Evolutionary conservation across 345 rosid species (phyloP).

Genomic region (Ailanthus altissimus): DNA sequence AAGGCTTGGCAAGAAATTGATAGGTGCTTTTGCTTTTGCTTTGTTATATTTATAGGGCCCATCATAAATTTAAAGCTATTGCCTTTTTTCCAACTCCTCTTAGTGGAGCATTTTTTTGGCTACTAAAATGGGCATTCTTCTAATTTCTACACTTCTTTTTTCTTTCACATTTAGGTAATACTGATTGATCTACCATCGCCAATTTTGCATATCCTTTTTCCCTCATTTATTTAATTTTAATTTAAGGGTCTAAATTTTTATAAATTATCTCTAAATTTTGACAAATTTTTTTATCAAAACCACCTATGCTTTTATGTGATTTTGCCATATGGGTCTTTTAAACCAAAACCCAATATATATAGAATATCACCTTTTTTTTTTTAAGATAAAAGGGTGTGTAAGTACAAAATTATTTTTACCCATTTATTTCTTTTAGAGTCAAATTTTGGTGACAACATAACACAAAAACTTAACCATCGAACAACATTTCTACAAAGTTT

Average conservation of each 20-base stretch:
- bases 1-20: constrained; percentile 2
- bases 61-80: neutral
- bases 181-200: constrained; percentile 13
- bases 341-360: neutral
- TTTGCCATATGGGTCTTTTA: neutral
- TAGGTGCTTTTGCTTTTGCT: neutral
- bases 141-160: neutral
- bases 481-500: no score
- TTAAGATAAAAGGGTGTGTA: no score
- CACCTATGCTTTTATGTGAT: neutral
- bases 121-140: constrained; percentile 14
- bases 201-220: neutral
- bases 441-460: no score
- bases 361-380: no score
- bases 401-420: no score
- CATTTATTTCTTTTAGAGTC: no score
- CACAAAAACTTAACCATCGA: no score
- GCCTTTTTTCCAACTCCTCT: constrained; percentile 3
- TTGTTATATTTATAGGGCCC: constrained; percentile 14
- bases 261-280: no score
- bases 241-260: no score
- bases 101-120: constrained; percentile 3
- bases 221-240: neutral
- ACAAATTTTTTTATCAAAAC: no score
- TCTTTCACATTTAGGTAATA: neutral